Evolutionary conservation across 768 basidiomycete genomes (phyloP).

Genomic region (Lactifluus hygrophoroides): DNA sequence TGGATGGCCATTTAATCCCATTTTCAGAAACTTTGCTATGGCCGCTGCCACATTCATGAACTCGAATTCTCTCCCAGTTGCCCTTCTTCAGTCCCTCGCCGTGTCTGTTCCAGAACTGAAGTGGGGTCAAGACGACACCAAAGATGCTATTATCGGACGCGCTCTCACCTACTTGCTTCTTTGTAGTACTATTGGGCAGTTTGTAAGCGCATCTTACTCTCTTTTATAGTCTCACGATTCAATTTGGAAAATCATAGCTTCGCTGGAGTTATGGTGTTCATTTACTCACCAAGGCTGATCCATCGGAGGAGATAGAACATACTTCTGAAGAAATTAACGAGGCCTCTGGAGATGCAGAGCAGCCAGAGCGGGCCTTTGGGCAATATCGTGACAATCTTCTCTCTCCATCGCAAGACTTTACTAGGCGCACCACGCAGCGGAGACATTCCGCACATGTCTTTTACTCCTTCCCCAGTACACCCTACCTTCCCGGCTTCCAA

Average conservation of each 20-base stretch:
- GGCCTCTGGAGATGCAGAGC: background rate
- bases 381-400: background rate
- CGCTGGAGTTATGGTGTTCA: constrained; percentile 93
- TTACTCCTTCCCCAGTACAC: constrained; percentile 60
- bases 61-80: constrained; percentile 91
- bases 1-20: background rate
- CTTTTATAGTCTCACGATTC: background rate
- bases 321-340: no score
- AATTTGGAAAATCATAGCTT: constrained; percentile 36
- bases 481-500: constrained; percentile 13
- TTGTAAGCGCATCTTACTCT: constrained; percentile 41
- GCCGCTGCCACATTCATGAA: constrained; percentile 89
- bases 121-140: constrained; percentile 74
- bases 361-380: background rate
- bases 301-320: constrained; percentile 27
- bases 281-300: constrained; percentile 56
- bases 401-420: background rate
- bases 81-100: constrained; percentile 86
- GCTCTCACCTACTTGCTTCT: constrained; percentile 85
- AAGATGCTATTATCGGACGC: constrained; percentile 85
- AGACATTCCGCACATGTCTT: constrained; percentile 36
- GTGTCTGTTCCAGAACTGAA: constrained; percentile 73
- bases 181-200: constrained; percentile 93
- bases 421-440: background rate
- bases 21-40: constrained; percentile 60